Conservation (phyloP, 2,329 filamentous ascomycete species). For the Coniella vitis region DNA sequence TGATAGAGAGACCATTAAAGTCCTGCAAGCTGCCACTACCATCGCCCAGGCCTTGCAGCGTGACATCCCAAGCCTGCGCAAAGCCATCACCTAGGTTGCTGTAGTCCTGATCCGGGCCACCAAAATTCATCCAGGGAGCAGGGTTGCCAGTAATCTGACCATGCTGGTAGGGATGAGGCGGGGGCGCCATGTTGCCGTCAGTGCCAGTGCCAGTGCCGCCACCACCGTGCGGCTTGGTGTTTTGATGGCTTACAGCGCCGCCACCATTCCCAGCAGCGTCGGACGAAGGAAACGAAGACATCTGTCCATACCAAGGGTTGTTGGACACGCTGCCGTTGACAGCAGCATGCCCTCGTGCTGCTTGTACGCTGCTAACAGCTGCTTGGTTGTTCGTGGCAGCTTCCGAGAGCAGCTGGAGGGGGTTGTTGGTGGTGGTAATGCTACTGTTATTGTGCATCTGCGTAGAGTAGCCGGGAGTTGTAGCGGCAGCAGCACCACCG, state of each 20-base stretch:
- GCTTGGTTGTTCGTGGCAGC: conserved; percentile 41
- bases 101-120: conserved; percentile 28
- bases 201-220: no score
- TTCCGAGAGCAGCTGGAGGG: conserved; percentile 50
- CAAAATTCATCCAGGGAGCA: conserved; percentile 26
- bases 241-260: background rate
- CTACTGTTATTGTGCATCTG: conserved; percentile 21
- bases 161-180: conserved; percentile 17
- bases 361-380: conserved; percentile 12
- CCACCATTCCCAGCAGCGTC: background rate
- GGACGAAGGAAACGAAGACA: background rate
- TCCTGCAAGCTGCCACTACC: conserved; percentile 18
- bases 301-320: conserved; percentile 3
- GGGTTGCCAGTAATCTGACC: conserved; percentile 10
- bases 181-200: conserved; percentile 13
- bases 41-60: conserved; percentile 30
- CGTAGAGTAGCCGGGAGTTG: conserved; percentile 20
- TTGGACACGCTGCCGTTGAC: conserved; percentile 9
- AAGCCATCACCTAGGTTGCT: conserved; percentile 31
- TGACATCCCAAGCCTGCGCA: conserved; percentile 37
- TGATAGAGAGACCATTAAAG: conserved; percentile 7
- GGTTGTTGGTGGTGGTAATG: conserved; percentile 33
- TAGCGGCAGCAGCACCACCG: conserved; percentile 21
- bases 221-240: conserved; percentile 9
- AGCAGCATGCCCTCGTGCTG: background rate